Base-by-base conservation (phyloP, 2,329 filamentous ascomycete genomes). In the Ceratocystis papillata region DNA sequence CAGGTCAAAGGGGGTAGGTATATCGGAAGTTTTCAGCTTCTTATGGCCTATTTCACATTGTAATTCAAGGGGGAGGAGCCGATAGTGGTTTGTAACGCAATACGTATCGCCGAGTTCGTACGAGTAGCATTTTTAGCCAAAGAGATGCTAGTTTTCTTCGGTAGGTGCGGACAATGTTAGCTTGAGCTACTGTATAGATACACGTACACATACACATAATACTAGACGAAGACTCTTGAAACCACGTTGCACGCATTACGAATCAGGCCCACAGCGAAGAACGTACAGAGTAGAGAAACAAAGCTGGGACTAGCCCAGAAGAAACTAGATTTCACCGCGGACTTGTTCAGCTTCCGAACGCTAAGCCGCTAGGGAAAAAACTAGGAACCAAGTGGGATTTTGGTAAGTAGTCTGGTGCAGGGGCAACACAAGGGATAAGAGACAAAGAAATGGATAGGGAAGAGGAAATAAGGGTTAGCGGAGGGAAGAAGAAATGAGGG, bases 391-490 rank as follows among this genome's bases (percentile, higher is more conserved):
- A 37, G 55, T n/a, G 55, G 8, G 55, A 59, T 33, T 12, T 59
- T 30, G 12, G 55, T n/a, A 3, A 17, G 10, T 12, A 33, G 17
- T 1, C 17, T 33, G 7, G 53, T 25, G 12, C 28, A 59, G 55
- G 12, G 55, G 30, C 37, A 59, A 22, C n/a, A 55, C 25, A n/a
- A 59, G 53, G 28, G 33, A 59, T 30, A 37, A 37, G 55, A 59
- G 30, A 30, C 55, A 37, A 30, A 59, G n/a, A 37, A 20, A 17
- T 30, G 28, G 28, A 12, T 33, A 57, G 22, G 20, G 7, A 25
- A 53, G 7, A 25, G 7, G 8, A 12, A 25, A n/a, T 25, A 25
- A 50, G 46, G 20, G 12, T 15, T 10, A 25, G 22, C 22, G 22
- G 22, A 25, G 22, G 22, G 2, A 25, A 25, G 22, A 25, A 25